These are phyloP conservation scores for Eragrostis tef DNA, from an alignment of 202 grass and related monocot species.

Conservation along the genomic window DNA sequence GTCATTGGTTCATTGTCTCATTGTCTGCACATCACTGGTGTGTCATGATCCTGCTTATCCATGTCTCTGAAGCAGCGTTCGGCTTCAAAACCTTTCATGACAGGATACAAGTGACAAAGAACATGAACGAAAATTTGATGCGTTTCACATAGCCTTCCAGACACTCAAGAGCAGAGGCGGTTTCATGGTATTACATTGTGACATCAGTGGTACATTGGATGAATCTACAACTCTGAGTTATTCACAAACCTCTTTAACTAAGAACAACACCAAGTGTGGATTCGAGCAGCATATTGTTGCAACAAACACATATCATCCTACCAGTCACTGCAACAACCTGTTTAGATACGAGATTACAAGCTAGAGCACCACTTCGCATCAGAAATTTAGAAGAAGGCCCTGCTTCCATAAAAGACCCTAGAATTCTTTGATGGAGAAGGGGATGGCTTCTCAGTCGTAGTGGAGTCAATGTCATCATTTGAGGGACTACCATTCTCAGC, in stretches of 20 bases:
- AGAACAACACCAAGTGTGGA: slow-evolving; percentile 26
- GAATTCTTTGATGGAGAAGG: slow-evolving; percentile 50
- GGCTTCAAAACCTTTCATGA: slow-evolving; percentile 7
- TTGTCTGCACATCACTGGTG: neutral
- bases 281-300: slow-evolving; percentile 24
- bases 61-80: neutral
- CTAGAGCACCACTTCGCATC: neutral
- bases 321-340: neutral
- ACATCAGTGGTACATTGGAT: neutral
- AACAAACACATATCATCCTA: slow-evolving; percentile 25
- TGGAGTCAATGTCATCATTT: slow-evolving; percentile 48
- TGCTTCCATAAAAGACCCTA: slow-evolving; percentile 82
- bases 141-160: neutral
- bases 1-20: too few relatives aligned
- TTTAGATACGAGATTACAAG: slow-evolving; percentile 6
- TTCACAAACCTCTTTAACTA: slow-evolving; percentile 10
- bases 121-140: neutral
- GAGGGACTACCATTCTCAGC: slow-evolving; percentile 52
- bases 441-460: slow-evolving; percentile 51
- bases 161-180: slow-evolving; percentile 5
- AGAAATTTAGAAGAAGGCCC: slow-evolving; percentile 76
- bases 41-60: neutral
- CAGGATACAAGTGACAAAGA: neutral
- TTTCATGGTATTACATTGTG: slow-evolving; percentile 11
- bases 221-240: slow-evolving; percentile 36